These are phyloP conservation scores for Malus asiatica DNA, from an alignment of 306 rosid species.

Conservation along the genomic window DNA sequence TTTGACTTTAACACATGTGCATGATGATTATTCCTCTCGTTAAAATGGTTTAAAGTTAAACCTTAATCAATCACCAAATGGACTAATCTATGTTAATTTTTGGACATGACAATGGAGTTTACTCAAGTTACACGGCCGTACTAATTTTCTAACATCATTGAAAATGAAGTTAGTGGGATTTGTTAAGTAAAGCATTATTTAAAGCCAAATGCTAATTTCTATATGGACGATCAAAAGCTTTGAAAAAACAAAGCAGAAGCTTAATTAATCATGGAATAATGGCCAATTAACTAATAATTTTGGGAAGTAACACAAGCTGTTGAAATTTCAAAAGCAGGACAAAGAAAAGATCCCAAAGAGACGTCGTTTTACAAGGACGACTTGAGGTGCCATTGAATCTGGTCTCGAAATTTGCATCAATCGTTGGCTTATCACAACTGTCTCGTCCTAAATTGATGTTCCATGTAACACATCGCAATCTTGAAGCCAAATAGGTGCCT, in stretches of 20 bases:
- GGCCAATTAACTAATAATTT: constrained; percentile 15
- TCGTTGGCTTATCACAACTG: constrained; percentile 17
- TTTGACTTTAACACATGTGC: background rate
- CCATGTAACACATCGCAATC: constrained; percentile 28
- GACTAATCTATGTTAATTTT: background rate
- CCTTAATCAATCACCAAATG: background rate
- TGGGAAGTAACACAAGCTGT: constrained; percentile 14
- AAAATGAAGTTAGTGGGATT: constrained; percentile 20
- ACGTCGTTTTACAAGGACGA: constrained; percentile 50
- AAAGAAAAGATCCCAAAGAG: constrained; percentile 15
- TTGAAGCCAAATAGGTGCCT: constrained; percentile 11
- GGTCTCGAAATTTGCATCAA: constrained; percentile 28
- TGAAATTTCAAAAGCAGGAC: constrained; percentile 4
- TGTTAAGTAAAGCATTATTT: constrained; percentile 10
- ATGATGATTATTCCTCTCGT: background rate
- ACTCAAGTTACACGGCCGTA: background rate
- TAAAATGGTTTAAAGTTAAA: background rate
- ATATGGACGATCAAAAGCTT: constrained; percentile 6
- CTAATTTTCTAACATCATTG: constrained; percentile 2
- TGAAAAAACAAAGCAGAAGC: constrained; percentile 3
- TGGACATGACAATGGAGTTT: constrained; percentile 1
- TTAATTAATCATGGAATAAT: constrained; percentile 19
- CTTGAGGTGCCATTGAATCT: constrained; percentile 56
- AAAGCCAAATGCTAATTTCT: constrained; percentile 9
- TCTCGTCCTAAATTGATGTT: constrained; percentile 16